A percentile compares a stretch with the other conserved stretches of the same genome.
Evolutionary conservation across 768 basidiomycete genomes (phyloP).

Genomic region (Leccinum arenicola): DNA sequence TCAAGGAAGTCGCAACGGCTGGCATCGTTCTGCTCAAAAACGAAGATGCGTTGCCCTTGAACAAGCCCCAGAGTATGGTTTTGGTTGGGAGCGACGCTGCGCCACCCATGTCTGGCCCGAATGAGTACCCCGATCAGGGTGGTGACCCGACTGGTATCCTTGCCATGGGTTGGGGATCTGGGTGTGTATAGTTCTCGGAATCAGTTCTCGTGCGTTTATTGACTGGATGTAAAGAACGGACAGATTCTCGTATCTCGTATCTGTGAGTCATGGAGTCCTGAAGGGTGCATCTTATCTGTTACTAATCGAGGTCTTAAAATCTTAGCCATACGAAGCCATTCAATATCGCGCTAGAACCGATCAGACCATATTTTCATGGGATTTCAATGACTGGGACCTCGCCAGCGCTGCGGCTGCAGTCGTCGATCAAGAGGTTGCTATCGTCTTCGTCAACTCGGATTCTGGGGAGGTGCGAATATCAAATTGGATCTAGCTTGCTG

Average conservation of each 20-base stretch:
- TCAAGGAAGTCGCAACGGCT: conserved; percentile 60
- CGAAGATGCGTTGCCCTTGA: conserved; percentile 53
- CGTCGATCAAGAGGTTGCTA: conserved; percentile 53
- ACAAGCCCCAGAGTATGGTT: conserved; percentile 55
- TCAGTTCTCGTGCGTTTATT: neutral
- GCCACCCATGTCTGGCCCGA: conserved; percentile 65
- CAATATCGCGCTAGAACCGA: conserved; percentile 67
- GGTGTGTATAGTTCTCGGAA: conserved; percentile 32
- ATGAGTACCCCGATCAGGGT: conserved; percentile 61
- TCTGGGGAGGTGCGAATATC: conserved; percentile 64
- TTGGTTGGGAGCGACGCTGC: conserved; percentile 65
- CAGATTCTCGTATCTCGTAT: conserved; percentile 75
- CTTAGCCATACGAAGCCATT: conserved; percentile 76
- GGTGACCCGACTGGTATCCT: conserved; percentile 64
- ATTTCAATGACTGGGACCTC: conserved; percentile 68
- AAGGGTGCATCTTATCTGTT: neutral
- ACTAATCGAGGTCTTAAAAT: neutral
- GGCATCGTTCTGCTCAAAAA: conserved; percentile 74
- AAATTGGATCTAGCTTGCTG: too few relatives aligned
- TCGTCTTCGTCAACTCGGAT: conserved; percentile 82
- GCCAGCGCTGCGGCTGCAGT: conserved; percentile 46
- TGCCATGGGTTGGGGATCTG: conserved; percentile 93
- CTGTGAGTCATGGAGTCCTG: conserved; percentile 40
- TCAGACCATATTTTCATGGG: conserved; percentile 63
- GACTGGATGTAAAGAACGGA: conserved; percentile 44